These are phyloP conservation scores for Mycosphaerella arachidis DNA, from an alignment of 2,329 filamentous ascomycete genomes.

Conservation along the genomic window DNA sequence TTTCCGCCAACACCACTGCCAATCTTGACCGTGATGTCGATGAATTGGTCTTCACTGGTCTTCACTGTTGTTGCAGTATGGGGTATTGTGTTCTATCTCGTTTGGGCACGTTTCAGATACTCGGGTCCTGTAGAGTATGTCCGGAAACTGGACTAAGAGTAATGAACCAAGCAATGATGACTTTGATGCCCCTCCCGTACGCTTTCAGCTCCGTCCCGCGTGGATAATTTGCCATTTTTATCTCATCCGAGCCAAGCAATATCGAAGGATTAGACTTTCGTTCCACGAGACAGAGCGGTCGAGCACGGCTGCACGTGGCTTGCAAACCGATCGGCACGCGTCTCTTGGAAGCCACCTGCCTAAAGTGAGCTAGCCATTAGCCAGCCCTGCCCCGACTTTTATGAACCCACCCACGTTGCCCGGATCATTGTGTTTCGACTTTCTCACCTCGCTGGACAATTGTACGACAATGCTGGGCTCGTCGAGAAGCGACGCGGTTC, in stretches of 20 bases:
- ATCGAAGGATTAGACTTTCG: neutral
- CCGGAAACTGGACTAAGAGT: constrained; percentile 13
- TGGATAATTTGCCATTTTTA: neutral
- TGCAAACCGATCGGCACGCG: neutral
- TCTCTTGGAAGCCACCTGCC: neutral
- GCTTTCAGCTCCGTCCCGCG: neutral
- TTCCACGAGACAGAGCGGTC: neutral
- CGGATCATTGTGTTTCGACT: neutral
- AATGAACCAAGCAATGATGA: neutral
- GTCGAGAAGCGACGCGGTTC: neutral
- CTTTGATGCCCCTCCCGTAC: neutral
- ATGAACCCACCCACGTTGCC: neutral
- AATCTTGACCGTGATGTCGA: neutral
- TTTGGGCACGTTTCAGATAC: constrained; percentile 17
- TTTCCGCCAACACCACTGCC: constrained; percentile 10
- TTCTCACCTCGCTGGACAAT: neutral
- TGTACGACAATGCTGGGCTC: neutral
- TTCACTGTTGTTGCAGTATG: constrained; percentile 10
- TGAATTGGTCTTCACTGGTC: constrained; percentile 14
- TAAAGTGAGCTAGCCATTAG: neutral
- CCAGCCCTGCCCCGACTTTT: neutral
- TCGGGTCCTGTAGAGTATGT: constrained; percentile 21
- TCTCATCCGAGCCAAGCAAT: neutral
- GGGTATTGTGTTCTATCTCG: constrained; percentile 15
- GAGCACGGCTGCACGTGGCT: neutral